Evolutionary conservation across 306 rosid genomes (phyloP), one percentile per base, ranked within the genome.

Genomic region (Canavalia ensiformis): DNA sequence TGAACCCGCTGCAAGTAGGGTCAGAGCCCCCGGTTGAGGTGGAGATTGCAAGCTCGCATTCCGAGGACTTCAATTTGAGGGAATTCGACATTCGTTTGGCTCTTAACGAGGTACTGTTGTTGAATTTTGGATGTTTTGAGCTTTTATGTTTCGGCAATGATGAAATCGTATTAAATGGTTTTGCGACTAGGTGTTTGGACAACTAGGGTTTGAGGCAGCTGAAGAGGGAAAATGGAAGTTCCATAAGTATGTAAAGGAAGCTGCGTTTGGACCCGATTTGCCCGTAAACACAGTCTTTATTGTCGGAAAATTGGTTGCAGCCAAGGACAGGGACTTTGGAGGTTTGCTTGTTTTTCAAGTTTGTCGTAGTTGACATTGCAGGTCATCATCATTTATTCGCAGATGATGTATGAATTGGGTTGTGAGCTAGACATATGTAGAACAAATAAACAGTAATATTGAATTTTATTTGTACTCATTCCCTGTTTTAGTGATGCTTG

Each of bases 221-320:
- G 87, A 86, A 13, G 78, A 56, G 8, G 89, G 85, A 71, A 86
- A 68, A 9, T 94, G 96, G 97, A 90, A 86, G 83, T 70, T 90
- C 68, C 88, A 39, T 78, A 92, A 90, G 82, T 76, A 87, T 78
- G 88, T 86, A 51, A 90, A 90, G 86, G 98, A 94, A 87, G 82
- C 90, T 82, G 97, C 87, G 10, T 94, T 94, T 77, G 98, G 98
- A 81, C 98, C 98, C 1, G 93, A 86, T 68, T 74, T 56, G 68
- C 89, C 91, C 8, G 69, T 90, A 50, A 88, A 92, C 41, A 88
- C 92, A 2, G 85, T 92, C 62, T 94, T 90, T 76, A 7, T 94
- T 73, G 72, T 55, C 25, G 97, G 91, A 46, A 85, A 81, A 46
- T 83, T 78, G 82, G 79, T 50, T 67, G 80, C 86, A 58, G 82